Conservation (phyloP, 768 basidiomycete species). For the Phylloporus sp. region DNA sequence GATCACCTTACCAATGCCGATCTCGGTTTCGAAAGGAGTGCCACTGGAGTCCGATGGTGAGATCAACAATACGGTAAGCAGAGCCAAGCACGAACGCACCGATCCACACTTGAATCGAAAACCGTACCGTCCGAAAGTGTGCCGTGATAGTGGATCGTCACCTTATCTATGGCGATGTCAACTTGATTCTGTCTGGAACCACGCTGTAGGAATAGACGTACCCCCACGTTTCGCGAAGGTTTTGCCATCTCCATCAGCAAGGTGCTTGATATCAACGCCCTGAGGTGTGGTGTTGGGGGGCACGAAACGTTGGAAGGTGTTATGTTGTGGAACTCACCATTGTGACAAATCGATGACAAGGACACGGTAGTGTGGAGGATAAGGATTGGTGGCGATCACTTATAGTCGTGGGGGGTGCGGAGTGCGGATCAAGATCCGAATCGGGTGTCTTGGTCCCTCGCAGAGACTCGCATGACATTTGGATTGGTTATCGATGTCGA, state of each 20-base stretch:
- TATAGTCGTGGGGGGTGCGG: conserved; percentile 48
- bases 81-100: conserved; percentile 39
- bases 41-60: conserved; percentile 37
- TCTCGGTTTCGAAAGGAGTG: conserved; percentile 60
- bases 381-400: conserved; percentile 31
- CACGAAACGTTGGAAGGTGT: background rate
- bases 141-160: conserved; percentile 78
- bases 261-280: conserved; percentile 67
- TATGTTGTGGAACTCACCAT: conserved; percentile 24
- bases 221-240: conserved; percentile 70
- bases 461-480: conserved; percentile 14
- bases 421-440: conserved; percentile 79
- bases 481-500: conserved; percentile 31
- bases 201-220: conserved; percentile 35
- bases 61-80: conserved; percentile 1
- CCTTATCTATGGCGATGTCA: conserved; percentile 48
- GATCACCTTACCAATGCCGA: conserved; percentile 81
- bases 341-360: conserved; percentile 28
- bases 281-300: conserved; percentile 25
- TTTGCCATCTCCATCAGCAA: conserved; percentile 58
- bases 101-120: conserved; percentile 78
- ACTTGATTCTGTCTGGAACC: conserved; percentile 16
- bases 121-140: conserved; percentile 56
- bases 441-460: conserved; percentile 24
- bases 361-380: conserved; percentile 23